These are phyloP conservation scores for Elsinoe australis DNA, from an alignment of 2,329 filamentous ascomycete species.

Conservation along the genomic window DNA sequence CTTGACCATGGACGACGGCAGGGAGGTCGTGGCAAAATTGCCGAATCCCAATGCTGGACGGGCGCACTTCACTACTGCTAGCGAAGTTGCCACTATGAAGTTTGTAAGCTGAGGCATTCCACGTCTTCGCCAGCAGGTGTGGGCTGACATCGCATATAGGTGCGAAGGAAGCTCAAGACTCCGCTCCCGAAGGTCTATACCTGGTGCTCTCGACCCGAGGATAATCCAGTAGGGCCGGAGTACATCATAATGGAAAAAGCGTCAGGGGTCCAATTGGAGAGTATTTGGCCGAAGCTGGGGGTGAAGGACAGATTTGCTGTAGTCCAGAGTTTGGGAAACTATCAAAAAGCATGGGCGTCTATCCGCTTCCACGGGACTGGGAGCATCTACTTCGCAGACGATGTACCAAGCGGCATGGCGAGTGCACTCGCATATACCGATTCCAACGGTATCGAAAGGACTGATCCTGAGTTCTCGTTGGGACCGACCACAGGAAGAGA, in stretches of 20 bases:
- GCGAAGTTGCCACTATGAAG: constrained; percentile 35
- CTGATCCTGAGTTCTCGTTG: not conserved
- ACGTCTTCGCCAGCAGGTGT: not conserved
- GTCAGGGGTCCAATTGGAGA: constrained; percentile 29
- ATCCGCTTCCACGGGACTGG: constrained; percentile 27
- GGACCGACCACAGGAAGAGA: not conserved
- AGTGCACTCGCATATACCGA: not conserved
- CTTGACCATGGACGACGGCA: constrained; percentile 32
- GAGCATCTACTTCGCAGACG: constrained; percentile 32
- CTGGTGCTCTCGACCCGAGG: constrained; percentile 29
- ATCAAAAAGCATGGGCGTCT: constrained; percentile 25
- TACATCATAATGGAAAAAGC: constrained; percentile 34
- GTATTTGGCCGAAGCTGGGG: constrained; percentile 28
- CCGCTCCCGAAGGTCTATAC: constrained; percentile 30
- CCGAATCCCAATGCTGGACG: constrained; percentile 33
- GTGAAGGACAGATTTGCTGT: constrained; percentile 24
- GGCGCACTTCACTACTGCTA: constrained; percentile 32
- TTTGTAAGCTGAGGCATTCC: constrained; percentile 23
- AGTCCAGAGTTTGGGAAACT: constrained; percentile 25
- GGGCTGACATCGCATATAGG: constrained; percentile 20
- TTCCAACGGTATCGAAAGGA: not conserved
- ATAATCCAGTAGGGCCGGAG: constrained; percentile 29
- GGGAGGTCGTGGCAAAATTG: constrained; percentile 32
- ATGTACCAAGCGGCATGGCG: constrained; percentile 20
- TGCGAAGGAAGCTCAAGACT: constrained; percentile 26